phyloP scores from a whole-genome alignment of 2,329 filamentous ascomycete genomes.

The Rasamsonia emersonii region DNA sequence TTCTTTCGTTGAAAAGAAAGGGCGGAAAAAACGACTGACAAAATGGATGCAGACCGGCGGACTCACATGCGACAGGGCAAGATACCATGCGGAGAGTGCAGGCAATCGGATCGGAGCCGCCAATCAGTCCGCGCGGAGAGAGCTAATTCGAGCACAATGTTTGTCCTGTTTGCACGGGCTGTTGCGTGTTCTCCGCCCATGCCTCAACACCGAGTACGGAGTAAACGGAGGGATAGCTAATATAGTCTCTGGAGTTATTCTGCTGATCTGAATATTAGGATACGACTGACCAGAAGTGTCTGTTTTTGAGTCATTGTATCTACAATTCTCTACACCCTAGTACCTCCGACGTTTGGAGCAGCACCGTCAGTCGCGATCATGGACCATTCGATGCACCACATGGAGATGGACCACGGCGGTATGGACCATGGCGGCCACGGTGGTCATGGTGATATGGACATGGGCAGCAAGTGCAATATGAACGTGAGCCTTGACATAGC shows the following conservation, averaged over 20 bases:
- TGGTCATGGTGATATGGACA: conserved; percentile 45
- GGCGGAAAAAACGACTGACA: too few relatives aligned
- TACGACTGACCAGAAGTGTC: too few relatives aligned
- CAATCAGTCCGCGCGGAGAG: too few relatives aligned
- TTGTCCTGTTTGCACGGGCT: background rate
- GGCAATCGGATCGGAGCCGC: too few relatives aligned
- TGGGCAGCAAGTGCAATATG: conserved; percentile 72
- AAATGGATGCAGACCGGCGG: too few relatives aligned
- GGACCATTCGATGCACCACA: conserved; percentile 31
- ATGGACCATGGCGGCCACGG: conserved; percentile 37
- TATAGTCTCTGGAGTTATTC: conserved; percentile 1
- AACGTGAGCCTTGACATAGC: conserved; percentile 65
- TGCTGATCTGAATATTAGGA: too few relatives aligned
- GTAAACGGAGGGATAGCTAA: background rate
- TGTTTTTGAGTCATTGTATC: too few relatives aligned
- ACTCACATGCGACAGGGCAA: too few relatives aligned
- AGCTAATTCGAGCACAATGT: too few relatives aligned
- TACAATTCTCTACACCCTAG: background rate
- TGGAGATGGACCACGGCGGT: conserved; percentile 38
- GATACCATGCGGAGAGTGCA: too few relatives aligned
- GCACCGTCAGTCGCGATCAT: conserved; percentile 13
- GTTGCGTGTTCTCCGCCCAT: background rate
- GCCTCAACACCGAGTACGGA: background rate
- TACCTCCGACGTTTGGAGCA: background rate
- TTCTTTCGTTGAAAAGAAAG: too few relatives aligned